Conservation (phyloP, 2,329 filamentous ascomycete genomes). For the Neobulgaria alba region DNA sequence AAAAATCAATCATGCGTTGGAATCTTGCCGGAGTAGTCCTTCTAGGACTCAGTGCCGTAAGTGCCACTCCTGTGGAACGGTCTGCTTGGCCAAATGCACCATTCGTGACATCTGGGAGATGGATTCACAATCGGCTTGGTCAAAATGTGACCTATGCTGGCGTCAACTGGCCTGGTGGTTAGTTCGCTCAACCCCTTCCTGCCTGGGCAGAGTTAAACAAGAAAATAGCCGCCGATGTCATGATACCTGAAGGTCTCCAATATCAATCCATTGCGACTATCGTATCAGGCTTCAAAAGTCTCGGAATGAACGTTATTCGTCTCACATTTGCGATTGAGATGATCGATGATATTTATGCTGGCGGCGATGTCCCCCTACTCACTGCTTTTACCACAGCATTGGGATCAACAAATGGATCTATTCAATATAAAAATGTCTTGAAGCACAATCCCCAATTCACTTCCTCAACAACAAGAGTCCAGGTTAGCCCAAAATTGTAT, state of each 20-base stretch:
- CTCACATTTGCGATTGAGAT: constrained; percentile 57
- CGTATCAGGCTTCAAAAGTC: constrained; percentile 43
- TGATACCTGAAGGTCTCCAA: constrained; percentile 57
- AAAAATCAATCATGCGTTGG: not conserved
- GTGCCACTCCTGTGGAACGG: not conserved
- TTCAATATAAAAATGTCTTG: constrained; percentile 42
- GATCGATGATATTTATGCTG: constrained; percentile 48
- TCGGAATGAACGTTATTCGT: constrained; percentile 55
- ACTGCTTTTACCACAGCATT: constrained; percentile 38
- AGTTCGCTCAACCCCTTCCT: no score
- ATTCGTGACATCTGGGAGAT: constrained; percentile 28
- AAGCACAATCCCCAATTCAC: constrained; percentile 49
- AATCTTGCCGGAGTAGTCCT: not conserved
- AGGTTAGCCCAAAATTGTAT: constrained; percentile 33
- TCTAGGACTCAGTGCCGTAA: not conserved
- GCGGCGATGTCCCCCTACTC: constrained; percentile 39
- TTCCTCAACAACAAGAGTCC: constrained; percentile 43
- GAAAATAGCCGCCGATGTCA: constrained; percentile 41
- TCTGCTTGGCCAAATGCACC: constrained; percentile 16
- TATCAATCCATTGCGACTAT: constrained; percentile 49
- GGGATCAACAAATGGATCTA: constrained; percentile 44
- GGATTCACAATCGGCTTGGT: constrained; percentile 32
- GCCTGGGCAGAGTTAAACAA: no score
- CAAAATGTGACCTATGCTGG: constrained; percentile 43
- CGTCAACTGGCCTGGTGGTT: constrained; percentile 51